A percentile compares a stretch with the other conserved stretches of the same genome.
Conservation (phyloP, 345 rosid species). For the Eucalyptus curtisii region DNA sequence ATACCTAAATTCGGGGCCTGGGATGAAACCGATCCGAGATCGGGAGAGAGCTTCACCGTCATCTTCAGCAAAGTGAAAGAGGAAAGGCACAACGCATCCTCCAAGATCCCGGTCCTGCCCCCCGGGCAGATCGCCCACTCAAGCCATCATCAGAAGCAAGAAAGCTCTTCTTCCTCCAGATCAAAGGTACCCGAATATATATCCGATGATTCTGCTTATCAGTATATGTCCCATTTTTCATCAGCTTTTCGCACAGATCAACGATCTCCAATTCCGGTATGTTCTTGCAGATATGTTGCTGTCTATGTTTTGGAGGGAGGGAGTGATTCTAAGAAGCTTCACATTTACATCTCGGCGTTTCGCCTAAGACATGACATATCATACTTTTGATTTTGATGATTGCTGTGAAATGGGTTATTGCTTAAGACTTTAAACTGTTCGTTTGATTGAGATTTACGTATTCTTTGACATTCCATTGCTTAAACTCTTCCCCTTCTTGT, state of each 20-base stretch:
- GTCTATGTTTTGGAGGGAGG: background rate
- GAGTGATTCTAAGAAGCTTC: background rate
- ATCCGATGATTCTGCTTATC: background rate
- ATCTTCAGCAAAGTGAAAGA: slow-evolving; percentile 35
- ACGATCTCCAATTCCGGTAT: background rate
- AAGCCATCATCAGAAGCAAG: background rate
- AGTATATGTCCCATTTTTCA: background rate
- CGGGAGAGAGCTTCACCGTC: slow-evolving; percentile 36
- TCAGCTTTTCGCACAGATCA: background rate
- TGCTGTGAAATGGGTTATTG: background rate
- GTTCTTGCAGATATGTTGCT: slow-evolving; percentile 19
- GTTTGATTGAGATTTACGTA: background rate
- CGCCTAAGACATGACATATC: background rate
- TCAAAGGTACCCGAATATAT: slow-evolving; percentile 7
- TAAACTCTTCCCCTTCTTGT: background rate
- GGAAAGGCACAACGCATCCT: slow-evolving; percentile 22
- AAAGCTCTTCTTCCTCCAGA: background rate
- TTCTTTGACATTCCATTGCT: background rate
- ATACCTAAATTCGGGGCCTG: slow-evolving; percentile 52
- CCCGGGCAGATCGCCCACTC: background rate
- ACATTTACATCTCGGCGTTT: background rate
- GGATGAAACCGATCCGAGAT: slow-evolving; percentile 40
- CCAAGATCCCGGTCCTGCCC: background rate
- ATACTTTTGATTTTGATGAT: background rate
- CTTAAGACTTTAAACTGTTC: background rate